Evolutionary conservation across 2,329 filamentous ascomycete species (phyloP), one percentile per base, ranked within the genome.

Genomic region (Corinectria fuckeliana): DNA sequence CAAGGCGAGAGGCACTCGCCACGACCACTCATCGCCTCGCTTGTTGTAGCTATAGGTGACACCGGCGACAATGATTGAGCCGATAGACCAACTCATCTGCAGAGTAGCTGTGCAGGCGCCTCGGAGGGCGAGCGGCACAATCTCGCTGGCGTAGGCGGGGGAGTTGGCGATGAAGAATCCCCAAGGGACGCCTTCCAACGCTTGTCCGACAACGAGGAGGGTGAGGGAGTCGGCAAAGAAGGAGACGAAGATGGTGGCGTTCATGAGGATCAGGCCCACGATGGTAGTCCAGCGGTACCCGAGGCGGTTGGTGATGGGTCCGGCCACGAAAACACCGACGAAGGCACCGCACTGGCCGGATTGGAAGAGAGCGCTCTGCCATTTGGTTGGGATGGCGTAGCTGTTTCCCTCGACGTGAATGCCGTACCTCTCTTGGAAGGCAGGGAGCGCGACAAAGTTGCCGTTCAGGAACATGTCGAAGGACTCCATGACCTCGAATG

Each of bases 21-120:
- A 52, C 13, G 59, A 16, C 59, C 59, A 61, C 41, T 61, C 21
- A n/a, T 54, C 66, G 66, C 66, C 60, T 73, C 63, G 42, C 21
- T 55, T 47, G 23, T 84, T 80, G 77, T 82, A 85, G 57, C 72
- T 69, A 65, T 83, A 86, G 14, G 81, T 82, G 50, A 82, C 80
- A 39, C 73, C 85, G n/a, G 78, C 81, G 41, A 87, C 85, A 48
- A 87, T 84, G 69, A 87, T 87, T 16, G 76, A 74, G 8, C 85
- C 85, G 64, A 87, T 83, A 3, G 83, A 81, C 85, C 85, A 88
- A 74, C 81, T 82, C 84, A 87, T 87, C 70, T 88, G 85, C 71
- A 87, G 64, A 73, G 82, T 87, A 64, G 83, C 81, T 7, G 85
- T 87, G 30, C 77, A 78, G 25, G 82, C 80, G 60, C 80, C 85